Evolutionary conservation across 2,329 filamentous ascomycete species (phyloP).

Genomic region (Neophaeococcomyces aloes): DNA sequence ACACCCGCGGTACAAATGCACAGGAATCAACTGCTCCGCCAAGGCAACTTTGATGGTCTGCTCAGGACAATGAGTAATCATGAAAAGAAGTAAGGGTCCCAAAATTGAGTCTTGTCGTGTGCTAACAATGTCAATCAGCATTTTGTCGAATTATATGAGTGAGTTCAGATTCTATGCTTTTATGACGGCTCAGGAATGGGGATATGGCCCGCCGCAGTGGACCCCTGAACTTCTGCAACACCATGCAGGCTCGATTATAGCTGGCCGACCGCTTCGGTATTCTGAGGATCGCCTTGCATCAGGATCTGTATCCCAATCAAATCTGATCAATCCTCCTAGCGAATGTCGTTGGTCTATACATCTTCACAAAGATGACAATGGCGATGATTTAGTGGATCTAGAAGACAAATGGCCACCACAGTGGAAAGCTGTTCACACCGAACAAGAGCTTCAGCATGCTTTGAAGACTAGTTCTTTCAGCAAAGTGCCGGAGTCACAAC

Average conservation of each 20-base stretch:
- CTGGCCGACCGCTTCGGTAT: too few relatives aligned
- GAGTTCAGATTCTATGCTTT: slow-evolving; percentile 13
- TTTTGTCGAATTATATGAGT: slow-evolving; percentile 11
- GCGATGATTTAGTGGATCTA: neutral
- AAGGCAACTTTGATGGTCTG: neutral
- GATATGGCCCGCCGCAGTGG: slow-evolving; percentile 8
- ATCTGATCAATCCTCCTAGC: neutral
- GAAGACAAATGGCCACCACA: neutral
- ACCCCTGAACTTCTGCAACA: slow-evolving; percentile 3
- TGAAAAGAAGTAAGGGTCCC: too few relatives aligned
- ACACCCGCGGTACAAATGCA: neutral
- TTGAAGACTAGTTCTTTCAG: slow-evolving; percentile 24
- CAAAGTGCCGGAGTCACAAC: slow-evolving; percentile 13
- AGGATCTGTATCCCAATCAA: too few relatives aligned
- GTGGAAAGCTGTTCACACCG: neutral
- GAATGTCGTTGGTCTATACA: slow-evolving; percentile 12
- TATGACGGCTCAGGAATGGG: slow-evolving; percentile 13
- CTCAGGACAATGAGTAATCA: slow-evolving; percentile 1
- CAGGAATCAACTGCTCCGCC: neutral
- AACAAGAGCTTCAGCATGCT: slow-evolving; percentile 6
- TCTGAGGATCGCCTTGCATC: too few relatives aligned
- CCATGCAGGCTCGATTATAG: neutral
- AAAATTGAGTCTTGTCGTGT: too few relatives aligned
- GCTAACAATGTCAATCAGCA: too few relatives aligned
- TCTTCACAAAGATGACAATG: slow-evolving; percentile 5